A percentile compares a stretch with the other conserved stretches of the same genome.
These are phyloP conservation scores for Huntiella moniliformis DNA, from an alignment of 2,329 filamentous ascomycete genomes.

Conservation along the genomic window DNA sequence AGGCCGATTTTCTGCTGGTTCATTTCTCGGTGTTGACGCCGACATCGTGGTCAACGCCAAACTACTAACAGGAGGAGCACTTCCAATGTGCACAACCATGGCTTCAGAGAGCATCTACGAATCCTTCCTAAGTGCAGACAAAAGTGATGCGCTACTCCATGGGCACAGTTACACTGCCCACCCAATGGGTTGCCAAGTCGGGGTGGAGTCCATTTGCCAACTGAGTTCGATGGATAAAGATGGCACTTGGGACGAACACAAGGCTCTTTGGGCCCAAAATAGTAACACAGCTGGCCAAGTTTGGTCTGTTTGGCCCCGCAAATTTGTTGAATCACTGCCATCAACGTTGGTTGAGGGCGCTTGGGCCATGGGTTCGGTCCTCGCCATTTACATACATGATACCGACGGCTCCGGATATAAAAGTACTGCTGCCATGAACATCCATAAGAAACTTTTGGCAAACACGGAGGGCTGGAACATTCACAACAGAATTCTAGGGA, in stretches of 20 bases:
- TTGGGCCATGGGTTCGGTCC: conserved; percentile 56
- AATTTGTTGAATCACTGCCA: conserved; percentile 41
- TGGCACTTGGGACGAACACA: conserved; percentile 38
- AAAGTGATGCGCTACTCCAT: conserved; percentile 62
- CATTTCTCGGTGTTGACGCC: conserved; percentile 47
- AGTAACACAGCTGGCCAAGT: conserved; percentile 6
- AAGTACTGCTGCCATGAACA: conserved; percentile 25
- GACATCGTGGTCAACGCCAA: conserved; percentile 74
- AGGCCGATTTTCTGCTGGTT: conserved; percentile 50
- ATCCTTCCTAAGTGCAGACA: conserved; percentile 51
- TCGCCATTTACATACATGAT: conserved; percentile 40
- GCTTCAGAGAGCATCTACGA: conserved; percentile 57
- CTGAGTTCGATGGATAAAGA: conserved; percentile 38
- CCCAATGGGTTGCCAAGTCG: conserved; percentile 62
- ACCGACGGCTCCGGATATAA: conserved; percentile 26
- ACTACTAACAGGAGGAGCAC: conserved; percentile 59
- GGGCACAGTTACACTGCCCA: conserved; percentile 81
- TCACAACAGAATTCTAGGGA: conserved; percentile 35
- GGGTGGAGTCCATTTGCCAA: conserved; percentile 41
- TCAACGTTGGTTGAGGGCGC: conserved; percentile 38
- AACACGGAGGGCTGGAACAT: conserved; percentile 24
- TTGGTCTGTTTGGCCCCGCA: conserved; percentile 55
- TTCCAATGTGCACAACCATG: conserved; percentile 59
- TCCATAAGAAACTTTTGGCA: conserved; percentile 21
- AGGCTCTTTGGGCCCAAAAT: conserved; percentile 24